These are phyloP conservation scores for Nakazawaea peltata DNA, from an alignment of 805 yeast species.

Conservation along the genomic window DNA sequence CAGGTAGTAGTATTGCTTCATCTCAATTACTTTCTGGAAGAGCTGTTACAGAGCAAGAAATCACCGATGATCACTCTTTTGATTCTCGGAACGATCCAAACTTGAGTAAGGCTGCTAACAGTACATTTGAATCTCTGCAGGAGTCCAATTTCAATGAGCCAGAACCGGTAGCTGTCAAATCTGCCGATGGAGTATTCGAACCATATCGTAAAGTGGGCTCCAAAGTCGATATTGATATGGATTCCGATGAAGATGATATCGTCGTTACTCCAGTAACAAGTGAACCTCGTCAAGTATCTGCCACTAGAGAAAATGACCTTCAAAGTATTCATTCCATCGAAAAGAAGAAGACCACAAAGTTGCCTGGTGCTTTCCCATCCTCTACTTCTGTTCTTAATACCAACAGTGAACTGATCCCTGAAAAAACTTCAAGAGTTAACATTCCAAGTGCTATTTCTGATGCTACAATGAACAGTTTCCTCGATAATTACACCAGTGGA, in stretches of 20 bases:
- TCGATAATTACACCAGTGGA: constrained; percentile 8
- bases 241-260: constrained; percentile 1
- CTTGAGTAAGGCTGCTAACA: not conserved
- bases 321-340: too few relatives aligned
- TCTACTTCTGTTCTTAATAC: constrained; percentile 1
- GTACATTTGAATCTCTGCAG: not conserved
- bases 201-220: constrained; percentile 2
- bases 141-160: not conserved
- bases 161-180: not conserved
- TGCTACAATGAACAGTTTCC: constrained; percentile 9
- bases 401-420: not conserved
- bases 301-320: too few relatives aligned
- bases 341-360: not conserved
- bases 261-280: not conserved
- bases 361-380: not conserved
- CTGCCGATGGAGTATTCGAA: not conserved
- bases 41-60: too few relatives aligned
- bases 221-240: constrained; percentile 3
- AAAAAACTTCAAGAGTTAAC: not conserved
- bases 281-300: too few relatives aligned
- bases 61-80: too few relatives aligned
- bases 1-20: not conserved
- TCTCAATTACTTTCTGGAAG: too few relatives aligned
- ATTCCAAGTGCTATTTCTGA: constrained; percentile 7
- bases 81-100: not conserved